These are phyloP conservation scores for Pleomassaria siparia DNA, from an alignment of 2,329 filamentous ascomycete species.

Conservation along the genomic window DNA sequence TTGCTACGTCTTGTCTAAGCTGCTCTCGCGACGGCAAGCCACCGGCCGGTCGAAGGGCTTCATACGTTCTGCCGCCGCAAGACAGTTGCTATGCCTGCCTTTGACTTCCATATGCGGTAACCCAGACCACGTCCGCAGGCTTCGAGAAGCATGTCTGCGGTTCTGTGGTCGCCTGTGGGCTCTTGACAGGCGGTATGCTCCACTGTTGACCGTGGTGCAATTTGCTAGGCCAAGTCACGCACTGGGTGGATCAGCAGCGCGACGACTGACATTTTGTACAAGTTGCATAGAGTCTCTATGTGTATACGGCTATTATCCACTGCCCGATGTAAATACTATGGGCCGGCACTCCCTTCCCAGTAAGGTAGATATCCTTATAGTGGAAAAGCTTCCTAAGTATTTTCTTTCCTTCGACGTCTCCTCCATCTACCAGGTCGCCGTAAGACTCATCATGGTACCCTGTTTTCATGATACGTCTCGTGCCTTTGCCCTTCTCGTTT, in stretches of 20 bases:
- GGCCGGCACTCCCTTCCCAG: slow-evolving; percentile 22
- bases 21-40: slow-evolving; percentile 14
- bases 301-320: slow-evolving; percentile 17
- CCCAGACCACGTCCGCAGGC: slow-evolving; percentile 21
- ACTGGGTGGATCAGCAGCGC: slow-evolving; percentile 22
- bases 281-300: slow-evolving; percentile 13
- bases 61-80: slow-evolving; percentile 14
- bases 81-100: slow-evolving; percentile 17
- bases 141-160: slow-evolving; percentile 30
- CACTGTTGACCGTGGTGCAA: slow-evolving; percentile 15
- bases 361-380: slow-evolving; percentile 18
- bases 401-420: slow-evolving; percentile 9
- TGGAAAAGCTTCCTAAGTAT: slow-evolving; percentile 14
- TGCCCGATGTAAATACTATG: slow-evolving; percentile 7
- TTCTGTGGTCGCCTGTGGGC: slow-evolving; percentile 18
- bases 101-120: slow-evolving; percentile 20
- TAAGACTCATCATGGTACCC: slow-evolving; percentile 22
- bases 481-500: slow-evolving; percentile 12
- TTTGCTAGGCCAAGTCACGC: slow-evolving; percentile 27
- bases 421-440: slow-evolving; percentile 6
- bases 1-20: slow-evolving; percentile 15
- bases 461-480: slow-evolving; percentile 12
- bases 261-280: slow-evolving; percentile 27
- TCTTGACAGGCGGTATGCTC: slow-evolving; percentile 12
- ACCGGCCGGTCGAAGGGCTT: slow-evolving; percentile 34